Evolutionary conservation across 2,329 filamentous ascomycete species (phyloP), one percentile per base, ranked within the genome.

Genomic region (Trichoderma pleuroti): DNA sequence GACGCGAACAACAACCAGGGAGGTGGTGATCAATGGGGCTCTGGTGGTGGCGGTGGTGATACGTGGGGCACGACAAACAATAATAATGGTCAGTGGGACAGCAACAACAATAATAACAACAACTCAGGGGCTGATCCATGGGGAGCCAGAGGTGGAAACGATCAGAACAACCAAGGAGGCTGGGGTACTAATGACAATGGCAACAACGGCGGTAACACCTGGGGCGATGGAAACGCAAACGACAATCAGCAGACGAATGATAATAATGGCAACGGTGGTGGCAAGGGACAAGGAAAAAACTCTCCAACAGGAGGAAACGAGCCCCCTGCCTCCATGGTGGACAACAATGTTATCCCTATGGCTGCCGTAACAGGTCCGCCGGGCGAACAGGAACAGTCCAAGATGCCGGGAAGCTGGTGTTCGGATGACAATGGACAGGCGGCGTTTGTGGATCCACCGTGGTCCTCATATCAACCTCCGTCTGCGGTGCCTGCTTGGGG

Each of bases 381-480:
- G 2, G 24, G 26, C 5, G 52, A 21, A 3, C 52, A 34, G 10
- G 52, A 26, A 2, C 52, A 70, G 11, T 34, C 62, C 11, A 75
- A 72, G 70, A 80, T 80, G 78, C 80, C 80, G 14, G 79, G 79
- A 2, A 74, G 75, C 3, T 80, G 79, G 78, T 52, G 34, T 9
- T 62, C 61, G 1, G 71, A 72, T 24, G 34, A 52, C 28, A 63
- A 66, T 21, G 60, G 56, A 4, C 72, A 72, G 7, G 72, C 74
- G 0, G 32, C 70, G 10, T 63, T 75, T 14, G 61, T 71, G 7
- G 42, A 46, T 12, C 67, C 67, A 4, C 8, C 24, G 6, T 49
- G 60, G 52, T 61, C 34, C 6, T 57, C 36, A 6, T 68, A 68
- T 52, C 65, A 42, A 21, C 65, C 65, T 68, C 68, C 46, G 14